Percentiles rank a stretch among this genome's conserved stretches.
phyloP scores from a whole-genome alignment of 2,329 filamentous ascomycete species.

The Fusarium subglutinans region DNA sequence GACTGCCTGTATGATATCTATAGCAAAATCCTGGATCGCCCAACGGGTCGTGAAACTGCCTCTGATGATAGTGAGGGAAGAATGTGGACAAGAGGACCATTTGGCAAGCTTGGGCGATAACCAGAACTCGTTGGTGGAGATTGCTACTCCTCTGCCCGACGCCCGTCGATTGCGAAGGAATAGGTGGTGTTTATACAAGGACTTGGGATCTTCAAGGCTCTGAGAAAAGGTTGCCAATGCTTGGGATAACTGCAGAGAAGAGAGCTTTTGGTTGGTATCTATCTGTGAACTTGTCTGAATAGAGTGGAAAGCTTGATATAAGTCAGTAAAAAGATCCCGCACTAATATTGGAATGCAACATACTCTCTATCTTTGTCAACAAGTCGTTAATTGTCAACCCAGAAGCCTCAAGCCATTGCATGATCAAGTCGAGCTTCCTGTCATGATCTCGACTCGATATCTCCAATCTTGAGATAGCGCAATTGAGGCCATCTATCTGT shows the following conservation, averaged over 20 bases:
- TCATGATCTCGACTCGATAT: neutral
- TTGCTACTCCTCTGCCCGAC: rapidly evolving
- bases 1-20: neutral
- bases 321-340: neutral
- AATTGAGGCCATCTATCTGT: neutral
- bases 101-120: neutral
- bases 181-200: neutral
- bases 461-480: neutral
- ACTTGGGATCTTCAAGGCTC: neutral
- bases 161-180: neutral
- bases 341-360: rapidly evolving
- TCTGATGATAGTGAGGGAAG: neutral
- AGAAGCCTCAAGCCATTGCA: neutral
- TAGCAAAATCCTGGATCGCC: neutral
- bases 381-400: conserved; percentile 1
- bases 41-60: neutral
- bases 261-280: conserved; percentile 1
- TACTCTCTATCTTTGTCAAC: neutral
- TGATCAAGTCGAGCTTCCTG: neutral
- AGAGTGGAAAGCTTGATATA: neutral
- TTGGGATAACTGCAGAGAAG: neutral
- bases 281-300: conserved; percentile 1
- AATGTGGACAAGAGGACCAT: neutral
- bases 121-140: conserved; percentile 18
- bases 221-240: neutral